Evolutionary conservation across 371 early-diverging fungal species (phyloP).

Genomic region (Mortierella sp.): DNA sequence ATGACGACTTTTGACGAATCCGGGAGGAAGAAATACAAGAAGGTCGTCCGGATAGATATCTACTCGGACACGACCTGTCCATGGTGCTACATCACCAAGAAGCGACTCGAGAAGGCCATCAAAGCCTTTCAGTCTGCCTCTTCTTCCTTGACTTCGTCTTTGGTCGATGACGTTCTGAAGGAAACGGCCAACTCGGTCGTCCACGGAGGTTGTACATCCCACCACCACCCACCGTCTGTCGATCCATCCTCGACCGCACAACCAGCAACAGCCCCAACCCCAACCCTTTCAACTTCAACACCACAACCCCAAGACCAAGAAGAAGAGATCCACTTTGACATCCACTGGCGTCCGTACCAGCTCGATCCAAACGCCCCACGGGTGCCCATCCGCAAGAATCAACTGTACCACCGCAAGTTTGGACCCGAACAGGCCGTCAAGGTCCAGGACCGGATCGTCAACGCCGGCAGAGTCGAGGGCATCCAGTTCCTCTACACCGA

Average conservation of each 20-base stretch:
- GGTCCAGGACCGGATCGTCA: constrained; percentile 61
- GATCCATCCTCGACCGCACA: neutral
- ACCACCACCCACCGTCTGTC: neutral
- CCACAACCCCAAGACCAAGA: constrained; percentile 14
- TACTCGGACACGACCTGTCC: constrained; percentile 73
- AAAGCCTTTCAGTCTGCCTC: constrained; percentile 10
- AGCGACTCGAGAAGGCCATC: constrained; percentile 64
- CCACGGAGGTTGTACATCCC: neutral
- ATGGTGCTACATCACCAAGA: constrained; percentile 79
- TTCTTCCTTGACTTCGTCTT: neutral
- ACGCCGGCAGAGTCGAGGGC: constrained; percentile 66
- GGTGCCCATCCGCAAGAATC: constrained; percentile 58
- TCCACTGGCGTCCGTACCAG: constrained; percentile 69
- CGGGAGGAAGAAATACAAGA: constrained; percentile 1
- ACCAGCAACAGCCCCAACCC: neutral
- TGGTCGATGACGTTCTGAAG: neutral
- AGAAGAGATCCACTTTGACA: constrained; percentile 61
- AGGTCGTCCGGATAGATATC: constrained; percentile 58
- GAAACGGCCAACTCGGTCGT: neutral
- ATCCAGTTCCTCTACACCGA: constrained; percentile 71
- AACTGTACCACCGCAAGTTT: constrained; percentile 66
- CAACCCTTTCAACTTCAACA: neutral
- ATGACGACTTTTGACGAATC: constrained; percentile 2
- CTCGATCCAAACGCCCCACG: constrained; percentile 56
- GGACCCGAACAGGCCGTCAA: constrained; percentile 61